Evolutionary conservation across 352 stramenopile genomes (phyloP).

Genomic region (Pythium guiyangense): DNA sequence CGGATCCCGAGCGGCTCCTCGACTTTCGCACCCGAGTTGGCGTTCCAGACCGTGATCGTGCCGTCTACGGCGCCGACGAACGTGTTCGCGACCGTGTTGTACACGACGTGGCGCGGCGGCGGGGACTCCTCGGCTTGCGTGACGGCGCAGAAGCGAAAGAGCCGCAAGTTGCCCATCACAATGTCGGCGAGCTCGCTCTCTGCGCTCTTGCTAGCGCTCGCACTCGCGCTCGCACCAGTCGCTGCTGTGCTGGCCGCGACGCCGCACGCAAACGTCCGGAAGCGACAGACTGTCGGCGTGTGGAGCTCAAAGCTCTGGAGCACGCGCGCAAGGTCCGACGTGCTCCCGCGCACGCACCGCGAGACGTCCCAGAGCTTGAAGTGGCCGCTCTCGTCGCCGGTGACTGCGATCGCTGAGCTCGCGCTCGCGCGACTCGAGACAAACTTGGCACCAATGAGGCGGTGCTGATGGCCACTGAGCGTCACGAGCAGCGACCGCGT

Average conservation of each 20-base stretch:
- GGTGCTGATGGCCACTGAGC: conserved; percentile 57
- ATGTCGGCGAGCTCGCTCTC: conserved; percentile 38
- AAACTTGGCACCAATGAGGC: conserved; percentile 64
- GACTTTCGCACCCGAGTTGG: conserved; percentile 52
- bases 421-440: conserved; percentile 24
- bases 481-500: conserved; percentile 43
- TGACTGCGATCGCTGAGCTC: conserved; percentile 33
- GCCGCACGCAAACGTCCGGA: conserved; percentile 32
- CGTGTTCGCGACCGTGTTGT: conserved; percentile 53
- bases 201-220: conserved; percentile 4
- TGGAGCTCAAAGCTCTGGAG: conserved; percentile 51
- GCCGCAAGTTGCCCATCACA: conserved; percentile 42
- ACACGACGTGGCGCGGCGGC: conserved; percentile 41
- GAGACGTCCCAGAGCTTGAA: conserved; percentile 82
- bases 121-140: conserved; percentile 26
- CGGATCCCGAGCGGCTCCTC: conserved; percentile 45
- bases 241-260: neutral
- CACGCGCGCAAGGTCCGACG: conserved; percentile 24
- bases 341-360: conserved; percentile 35
- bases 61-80: conserved; percentile 58
- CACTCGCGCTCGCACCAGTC: neutral
- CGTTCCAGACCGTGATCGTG: conserved; percentile 62
- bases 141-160: conserved; percentile 50
- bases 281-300: conserved; percentile 37
- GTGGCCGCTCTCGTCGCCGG: conserved; percentile 62